Evolutionary conservation across 345 rosid genomes (phyloP).

Genomic region (Moricandia arvensis): DNA sequence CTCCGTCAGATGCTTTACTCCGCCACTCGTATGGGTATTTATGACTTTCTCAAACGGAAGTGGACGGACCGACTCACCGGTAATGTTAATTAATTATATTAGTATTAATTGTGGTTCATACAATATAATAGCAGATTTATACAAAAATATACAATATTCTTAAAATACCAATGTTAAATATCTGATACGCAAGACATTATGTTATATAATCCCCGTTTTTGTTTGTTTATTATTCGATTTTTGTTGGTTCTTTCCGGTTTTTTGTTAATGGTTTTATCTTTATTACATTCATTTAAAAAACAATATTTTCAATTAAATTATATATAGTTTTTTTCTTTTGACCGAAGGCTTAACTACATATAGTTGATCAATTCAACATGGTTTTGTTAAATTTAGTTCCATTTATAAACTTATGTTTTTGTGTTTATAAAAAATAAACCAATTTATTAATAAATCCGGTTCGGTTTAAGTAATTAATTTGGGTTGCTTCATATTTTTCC

Average conservation of each 20-base stretch:
- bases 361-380: no score
- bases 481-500: no score
- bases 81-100: not conserved
- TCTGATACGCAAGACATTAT: not conserved
- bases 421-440: not conserved
- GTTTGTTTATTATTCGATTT: not conserved
- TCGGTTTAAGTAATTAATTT: not conserved
- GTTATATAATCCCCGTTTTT: not conserved
- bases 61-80: constrained; percentile 63
- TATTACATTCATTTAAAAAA: not conserved
- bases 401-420: not conserved
- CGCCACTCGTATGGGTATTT: constrained; percentile 91
- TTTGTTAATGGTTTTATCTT: not conserved
- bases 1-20: constrained; percentile 90
- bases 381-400: not conserved
- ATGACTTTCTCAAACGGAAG: constrained; percentile 69
- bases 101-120: not conserved
- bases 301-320: no score
- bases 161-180: not conserved
- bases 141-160: not conserved
- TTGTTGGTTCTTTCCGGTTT: not conserved
- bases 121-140: no score
- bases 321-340: no score
- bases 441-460: not conserved
- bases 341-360: no score